Conservation (phyloP, 2,329 filamentous ascomycete genomes). For the Arthrobotrys conoides region DNA sequence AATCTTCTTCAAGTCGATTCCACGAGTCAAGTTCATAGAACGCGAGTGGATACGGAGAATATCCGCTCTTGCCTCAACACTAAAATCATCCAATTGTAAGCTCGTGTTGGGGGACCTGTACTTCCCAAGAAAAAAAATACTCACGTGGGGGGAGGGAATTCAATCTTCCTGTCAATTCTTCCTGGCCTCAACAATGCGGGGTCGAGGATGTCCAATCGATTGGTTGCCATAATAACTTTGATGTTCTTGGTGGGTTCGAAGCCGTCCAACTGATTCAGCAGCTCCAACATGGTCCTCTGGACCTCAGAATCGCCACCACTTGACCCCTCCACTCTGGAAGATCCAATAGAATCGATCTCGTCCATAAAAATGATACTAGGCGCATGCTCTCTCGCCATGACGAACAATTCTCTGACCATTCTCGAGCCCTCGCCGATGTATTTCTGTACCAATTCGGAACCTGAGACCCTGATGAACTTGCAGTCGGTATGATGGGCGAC, state of each 20-base stretch:
- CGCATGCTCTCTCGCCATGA: slow-evolving; percentile 98
- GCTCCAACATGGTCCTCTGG: slow-evolving; percentile 97
- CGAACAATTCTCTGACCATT: slow-evolving; percentile 98
- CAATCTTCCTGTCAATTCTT: slow-evolving; percentile 97
- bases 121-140: slow-evolving; percentile 56
- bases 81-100: slow-evolving; percentile 62
- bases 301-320: slow-evolving; percentile 97
- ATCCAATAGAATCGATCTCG: slow-evolving; percentile 98
- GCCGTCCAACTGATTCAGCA: slow-evolving; percentile 97
- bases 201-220: slow-evolving; percentile 96
- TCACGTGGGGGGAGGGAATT: slow-evolving; percentile 92
- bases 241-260: slow-evolving; percentile 99
- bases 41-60: slow-evolving; percentile 97
- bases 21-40: slow-evolving; percentile 98
- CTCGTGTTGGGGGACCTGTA: background rate
- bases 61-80: slow-evolving; percentile 92
- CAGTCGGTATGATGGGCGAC: slow-evolving; percentile 99
- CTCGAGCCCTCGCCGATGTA: slow-evolving; percentile 98
- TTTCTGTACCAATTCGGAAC: slow-evolving; percentile 97
- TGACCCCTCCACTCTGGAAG: slow-evolving; percentile 93
- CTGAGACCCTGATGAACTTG: slow-evolving; percentile 98
- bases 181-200: slow-evolving; percentile 95
- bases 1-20: slow-evolving; percentile 98
- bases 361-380: slow-evolving; percentile 99
- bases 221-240: slow-evolving; percentile 99